Evolutionary conservation across 2,329 filamentous ascomycete species (phyloP).

Genomic region (Colletotrichum tropicicola): DNA sequence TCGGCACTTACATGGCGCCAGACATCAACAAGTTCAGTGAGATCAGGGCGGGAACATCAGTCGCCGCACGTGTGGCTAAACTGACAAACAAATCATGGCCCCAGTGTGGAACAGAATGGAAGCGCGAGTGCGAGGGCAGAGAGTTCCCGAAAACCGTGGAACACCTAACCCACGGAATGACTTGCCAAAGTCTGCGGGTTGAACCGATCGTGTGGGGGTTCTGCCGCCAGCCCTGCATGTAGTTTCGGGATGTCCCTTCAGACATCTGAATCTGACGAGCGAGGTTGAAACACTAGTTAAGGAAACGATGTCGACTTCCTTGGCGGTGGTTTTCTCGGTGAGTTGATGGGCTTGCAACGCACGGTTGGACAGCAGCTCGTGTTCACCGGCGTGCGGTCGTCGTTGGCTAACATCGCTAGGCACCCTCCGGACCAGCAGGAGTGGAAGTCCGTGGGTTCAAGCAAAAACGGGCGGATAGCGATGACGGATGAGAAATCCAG

Average conservation of each 20-base stretch:
- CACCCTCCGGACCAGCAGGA: not conserved
- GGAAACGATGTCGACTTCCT: not conserved
- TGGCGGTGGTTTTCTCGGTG: not conserved
- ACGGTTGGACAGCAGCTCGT: too few relatives aligned
- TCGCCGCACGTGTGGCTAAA: too few relatives aligned
- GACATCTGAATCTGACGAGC: not conserved
- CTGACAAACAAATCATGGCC: too few relatives aligned
- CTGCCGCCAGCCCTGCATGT: not conserved
- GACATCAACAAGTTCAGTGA: not conserved
- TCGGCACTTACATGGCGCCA: not conserved
- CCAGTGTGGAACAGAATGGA: too few relatives aligned
- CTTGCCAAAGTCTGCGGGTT: not conserved
- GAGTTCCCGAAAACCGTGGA: not conserved
- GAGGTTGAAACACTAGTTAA: not conserved
- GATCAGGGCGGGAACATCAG: too few relatives aligned
- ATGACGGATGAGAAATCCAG: constrained; percentile 25
- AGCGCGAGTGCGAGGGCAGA: too few relatives aligned
- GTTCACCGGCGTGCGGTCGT: not conserved
- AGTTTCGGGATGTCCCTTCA: not conserved
- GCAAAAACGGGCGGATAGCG: not conserved
- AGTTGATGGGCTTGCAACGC: too few relatives aligned
- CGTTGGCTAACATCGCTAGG: not conserved
- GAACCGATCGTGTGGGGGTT: not conserved
- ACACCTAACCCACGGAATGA: not conserved
- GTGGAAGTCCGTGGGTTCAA: not conserved